Conservation (phyloP, 1,139 yeast genomes). For the Hyphopichia burtonii region DNA sequence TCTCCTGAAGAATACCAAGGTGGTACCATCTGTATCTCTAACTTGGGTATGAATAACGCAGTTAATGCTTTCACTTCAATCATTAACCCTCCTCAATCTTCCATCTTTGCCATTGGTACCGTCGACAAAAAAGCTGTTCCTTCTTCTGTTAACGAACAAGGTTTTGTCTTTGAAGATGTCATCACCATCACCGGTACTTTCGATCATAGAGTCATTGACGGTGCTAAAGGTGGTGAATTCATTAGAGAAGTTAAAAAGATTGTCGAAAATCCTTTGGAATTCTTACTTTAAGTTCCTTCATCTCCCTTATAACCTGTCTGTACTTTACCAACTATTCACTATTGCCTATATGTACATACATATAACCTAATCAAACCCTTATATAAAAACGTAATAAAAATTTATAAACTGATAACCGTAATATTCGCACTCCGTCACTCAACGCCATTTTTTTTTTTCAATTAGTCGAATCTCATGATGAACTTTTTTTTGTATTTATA, state of each 20-base stretch:
- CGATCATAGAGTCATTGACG: constrained; percentile 97
- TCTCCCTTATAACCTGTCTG: background rate
- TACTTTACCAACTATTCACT: background rate
- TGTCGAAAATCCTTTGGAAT: constrained; percentile 93
- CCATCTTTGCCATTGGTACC: constrained; percentile 93
- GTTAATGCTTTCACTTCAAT: constrained; percentile 91
- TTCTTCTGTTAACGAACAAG: constrained; percentile 86
- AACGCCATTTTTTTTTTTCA: background rate
- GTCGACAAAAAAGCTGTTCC: constrained; percentile 91
- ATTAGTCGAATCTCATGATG: background rate
- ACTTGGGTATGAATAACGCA: constrained; percentile 98
- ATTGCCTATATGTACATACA: constrained; percentile 1
- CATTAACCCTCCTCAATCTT: constrained; percentile 96
- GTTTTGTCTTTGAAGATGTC: constrained; percentile 88
- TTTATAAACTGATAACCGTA: no score
- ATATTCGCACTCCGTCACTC: no score
- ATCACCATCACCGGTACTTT: constrained; percentile 93
- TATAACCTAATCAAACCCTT: background rate
- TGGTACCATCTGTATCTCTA: constrained; percentile 96
- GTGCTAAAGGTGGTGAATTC: constrained; percentile 97
- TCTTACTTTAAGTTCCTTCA: constrained; percentile 57
- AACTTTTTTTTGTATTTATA: background rate
- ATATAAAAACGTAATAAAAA: background rate
- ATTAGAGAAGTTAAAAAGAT: constrained; percentile 89
- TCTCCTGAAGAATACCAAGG: constrained; percentile 98